Evolutionary conservation across 2,329 filamentous ascomycete genomes (phyloP).

Genomic region (Pyrenochaeta sp.): DNA sequence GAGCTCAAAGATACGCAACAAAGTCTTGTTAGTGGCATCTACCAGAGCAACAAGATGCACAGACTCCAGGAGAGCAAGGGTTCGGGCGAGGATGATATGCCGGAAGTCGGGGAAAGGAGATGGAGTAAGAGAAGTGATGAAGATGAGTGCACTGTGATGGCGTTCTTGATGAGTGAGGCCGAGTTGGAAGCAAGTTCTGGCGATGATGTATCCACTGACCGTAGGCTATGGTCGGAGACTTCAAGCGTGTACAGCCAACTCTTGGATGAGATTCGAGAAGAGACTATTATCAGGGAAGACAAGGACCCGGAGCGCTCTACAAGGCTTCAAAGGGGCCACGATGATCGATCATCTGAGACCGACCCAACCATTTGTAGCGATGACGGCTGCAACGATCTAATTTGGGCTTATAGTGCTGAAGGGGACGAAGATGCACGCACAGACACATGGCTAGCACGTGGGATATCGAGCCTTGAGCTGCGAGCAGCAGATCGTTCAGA

Average conservation of each 20-base stretch:
- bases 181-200: background rate
- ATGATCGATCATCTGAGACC: conserved; percentile 1
- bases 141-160: background rate
- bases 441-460: conserved; percentile 10
- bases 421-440: conserved; percentile 2
- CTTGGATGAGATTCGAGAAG: background rate
- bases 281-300: background rate
- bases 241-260: background rate
- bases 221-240: background rate
- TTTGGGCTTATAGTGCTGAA: background rate
- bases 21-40: background rate
- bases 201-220: background rate
- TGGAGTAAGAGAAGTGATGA: background rate
- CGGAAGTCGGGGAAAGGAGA: background rate
- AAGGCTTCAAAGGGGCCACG: conserved; percentile 1
- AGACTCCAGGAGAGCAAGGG: background rate
- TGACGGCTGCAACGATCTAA: background rate
- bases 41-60: background rate
- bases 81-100: background rate
- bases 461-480: background rate
- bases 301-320: background rate
- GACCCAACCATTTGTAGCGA: background rate
- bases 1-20: conserved; percentile 6
- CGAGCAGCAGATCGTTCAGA: background rate
- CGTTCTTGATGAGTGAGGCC: background rate